These are phyloP conservation scores for Saturnispora besseyi DNA, from an alignment of 805 yeast species.

Conservation along the genomic window DNA sequence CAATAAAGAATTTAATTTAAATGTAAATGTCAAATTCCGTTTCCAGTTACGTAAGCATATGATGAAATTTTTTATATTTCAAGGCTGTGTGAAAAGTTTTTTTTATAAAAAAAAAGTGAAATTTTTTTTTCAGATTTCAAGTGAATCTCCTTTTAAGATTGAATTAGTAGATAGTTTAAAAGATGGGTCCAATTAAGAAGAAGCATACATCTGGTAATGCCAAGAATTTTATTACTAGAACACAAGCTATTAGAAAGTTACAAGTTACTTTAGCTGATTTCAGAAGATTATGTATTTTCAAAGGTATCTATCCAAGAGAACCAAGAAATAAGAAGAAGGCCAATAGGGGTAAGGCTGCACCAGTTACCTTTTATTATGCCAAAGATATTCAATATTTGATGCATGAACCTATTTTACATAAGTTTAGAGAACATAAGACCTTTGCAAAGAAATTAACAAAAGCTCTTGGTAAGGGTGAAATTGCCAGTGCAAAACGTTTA, in stretches of 20 bases:
- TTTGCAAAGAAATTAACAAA: conserved; percentile 84
- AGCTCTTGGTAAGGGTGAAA: conserved; percentile 88
- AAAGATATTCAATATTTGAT: conserved; percentile 91
- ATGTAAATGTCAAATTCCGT: no score
- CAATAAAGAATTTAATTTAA: background rate
- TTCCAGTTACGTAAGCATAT: background rate
- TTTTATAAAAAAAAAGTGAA: background rate
- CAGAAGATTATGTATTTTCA: conserved; percentile 93
- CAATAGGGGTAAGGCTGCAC: conserved; percentile 95
- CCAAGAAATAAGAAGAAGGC: conserved; percentile 95
- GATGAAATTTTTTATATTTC: background rate
- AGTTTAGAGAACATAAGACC: conserved; percentile 92
- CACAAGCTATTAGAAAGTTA: conserved; percentile 85
- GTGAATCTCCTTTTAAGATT: background rate
- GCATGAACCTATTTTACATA: conserved; percentile 88
- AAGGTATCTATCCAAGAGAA: conserved; percentile 96
- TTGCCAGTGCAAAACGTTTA: conserved; percentile 76
- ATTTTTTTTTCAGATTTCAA: background rate
- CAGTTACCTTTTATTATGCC: conserved; percentile 85
- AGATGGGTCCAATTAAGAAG: conserved; percentile 65
- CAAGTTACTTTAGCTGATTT: conserved; percentile 95
- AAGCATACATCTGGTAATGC: conserved; percentile 84
- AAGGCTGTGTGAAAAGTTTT: conserved; percentile 8
- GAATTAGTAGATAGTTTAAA: background rate
- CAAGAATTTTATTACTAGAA: conserved; percentile 83